Conservation (phyloP, 2,329 filamentous ascomycete genomes). For the Neofusicoccum laricinum region DNA sequence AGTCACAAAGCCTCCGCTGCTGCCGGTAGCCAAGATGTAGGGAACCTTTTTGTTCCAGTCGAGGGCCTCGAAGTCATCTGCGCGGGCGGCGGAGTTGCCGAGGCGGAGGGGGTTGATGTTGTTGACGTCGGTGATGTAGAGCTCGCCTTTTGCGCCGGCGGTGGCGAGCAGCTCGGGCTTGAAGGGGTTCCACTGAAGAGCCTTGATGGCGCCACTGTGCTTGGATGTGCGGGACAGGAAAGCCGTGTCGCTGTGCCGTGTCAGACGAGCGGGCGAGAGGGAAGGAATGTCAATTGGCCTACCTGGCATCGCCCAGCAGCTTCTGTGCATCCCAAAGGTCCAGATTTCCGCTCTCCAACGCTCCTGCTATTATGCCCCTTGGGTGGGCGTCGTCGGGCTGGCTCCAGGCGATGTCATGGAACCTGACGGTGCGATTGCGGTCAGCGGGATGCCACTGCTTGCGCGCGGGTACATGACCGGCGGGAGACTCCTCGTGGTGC, state of each 20-base stretch:
- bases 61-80: slow-evolving; percentile 92
- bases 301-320: slow-evolving; percentile 54
- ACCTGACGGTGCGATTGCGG: slow-evolving; percentile 53
- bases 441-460: neutral
- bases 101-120: slow-evolving; percentile 88
- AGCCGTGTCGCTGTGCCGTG: slow-evolving; percentile 56
- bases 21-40: slow-evolving; percentile 93
- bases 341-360: slow-evolving; percentile 88
- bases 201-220: slow-evolving; percentile 89
- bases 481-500: neutral
- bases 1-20: slow-evolving; percentile 89
- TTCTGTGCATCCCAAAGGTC: slow-evolving; percentile 89
- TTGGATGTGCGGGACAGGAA: slow-evolving; percentile 83
- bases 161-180: slow-evolving; percentile 89
- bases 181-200: slow-evolving; percentile 93
- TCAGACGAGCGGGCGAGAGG: slow-evolving; percentile 24
- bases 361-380: slow-evolving; percentile 88
- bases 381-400: slow-evolving; percentile 74
- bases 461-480: neutral
- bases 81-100: slow-evolving; percentile 81
- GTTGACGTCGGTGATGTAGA: slow-evolving; percentile 93
- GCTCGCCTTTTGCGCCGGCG: slow-evolving; percentile 89
- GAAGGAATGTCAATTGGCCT: neutral
- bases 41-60: slow-evolving; percentile 99
- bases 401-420: slow-evolving; percentile 96